A percentile compares a stretch with the other conserved stretches of the same genome.
Conservation (phyloP, 2,329 filamentous ascomycete genomes). For the Zelopaecilomyces penicillatus region DNA sequence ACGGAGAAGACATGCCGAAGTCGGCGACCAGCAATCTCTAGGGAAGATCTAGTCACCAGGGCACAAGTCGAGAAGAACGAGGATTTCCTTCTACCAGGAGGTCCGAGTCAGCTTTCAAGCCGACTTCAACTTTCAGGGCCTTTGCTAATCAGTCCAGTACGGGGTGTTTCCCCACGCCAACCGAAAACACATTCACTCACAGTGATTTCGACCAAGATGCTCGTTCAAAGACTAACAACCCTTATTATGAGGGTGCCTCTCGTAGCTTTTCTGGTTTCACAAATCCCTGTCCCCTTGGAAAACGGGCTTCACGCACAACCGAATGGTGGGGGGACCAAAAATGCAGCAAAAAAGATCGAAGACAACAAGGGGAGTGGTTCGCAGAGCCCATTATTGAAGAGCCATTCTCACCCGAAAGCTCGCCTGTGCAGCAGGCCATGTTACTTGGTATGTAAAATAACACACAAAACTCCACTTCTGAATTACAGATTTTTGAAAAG, state of each 20-base stretch:
- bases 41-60: conserved; percentile 14
- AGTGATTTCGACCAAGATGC: conserved; percentile 15
- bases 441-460: conserved; percentile 21
- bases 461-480: background rate
- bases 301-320: background rate
- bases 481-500: background rate
- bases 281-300: conserved; percentile 2
- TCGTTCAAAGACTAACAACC: conserved; percentile 16
- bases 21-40: conserved; percentile 16
- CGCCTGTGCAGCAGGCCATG: conserved; percentile 15
- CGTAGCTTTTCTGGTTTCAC: conserved; percentile 9
- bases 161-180: conserved; percentile 1
- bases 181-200: conserved; percentile 1
- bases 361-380: conserved; percentile 11
- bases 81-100: background rate
- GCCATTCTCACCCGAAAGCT: conserved; percentile 17
- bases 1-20: conserved; percentile 10
- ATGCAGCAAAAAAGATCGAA: background rate
- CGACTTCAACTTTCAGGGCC: background rate
- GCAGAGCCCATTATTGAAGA: conserved; percentile 28
- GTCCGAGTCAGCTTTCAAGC: background rate
- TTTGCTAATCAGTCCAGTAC: conserved; percentile 1
- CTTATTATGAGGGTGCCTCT: conserved; percentile 24
- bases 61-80: background rate
- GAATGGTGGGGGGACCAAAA: conserved; percentile 3